Base-by-base conservation (phyloP, 208 protist genomes). In the Trypanosoma lewisi region DNA sequence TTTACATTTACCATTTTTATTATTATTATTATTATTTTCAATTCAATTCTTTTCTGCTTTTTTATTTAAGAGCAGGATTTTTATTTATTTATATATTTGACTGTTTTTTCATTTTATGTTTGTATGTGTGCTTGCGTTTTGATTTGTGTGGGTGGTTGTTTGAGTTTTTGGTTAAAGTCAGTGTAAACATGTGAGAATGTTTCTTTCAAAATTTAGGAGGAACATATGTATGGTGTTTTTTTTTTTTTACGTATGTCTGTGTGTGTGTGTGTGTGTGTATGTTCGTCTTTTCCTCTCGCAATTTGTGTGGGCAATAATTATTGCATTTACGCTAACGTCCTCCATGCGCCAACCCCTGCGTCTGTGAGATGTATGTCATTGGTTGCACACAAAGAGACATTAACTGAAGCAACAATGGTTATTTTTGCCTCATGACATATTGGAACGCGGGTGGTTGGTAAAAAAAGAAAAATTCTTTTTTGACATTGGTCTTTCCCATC, bases 1-100 rank as follows among this genome's bases (percentile, higher is more conserved):
- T 39, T n/a, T n/a, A n/a, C n/a, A n/a, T 4, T 48, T 48, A n/a
- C n/a, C n/a, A 48, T 48, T 48, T 31, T 30, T 16, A 53, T 53
- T 65, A 53, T 50, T 63, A 33, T 63, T 48, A 30, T 50, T 50
- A 34, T 48, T 48, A 33, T 34, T 42, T 33, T 61, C 33, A 30
- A 16, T 61, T 39, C 4, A 7, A 28, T 33, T 63, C 19, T 28
- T 41, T 37, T 16, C 39, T 63, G 4, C 42, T 63, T 33, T 31
- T 63, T 63, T 42, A 9, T 63, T 41, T 63, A 27, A 42, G 12
- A 44, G 16, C 5, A 57, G 2, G 3, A 50, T 45, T 48, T 28
- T 47, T 8, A 6, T 47, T 44, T 44, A 14, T 50, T 50, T 28
- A 27, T 45, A 33, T 47, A 7, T 4, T 14, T 4, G 23, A 25